Conservation (phyloP, 805 yeast species). For the Wickerhamiella qilinensis region DNA sequence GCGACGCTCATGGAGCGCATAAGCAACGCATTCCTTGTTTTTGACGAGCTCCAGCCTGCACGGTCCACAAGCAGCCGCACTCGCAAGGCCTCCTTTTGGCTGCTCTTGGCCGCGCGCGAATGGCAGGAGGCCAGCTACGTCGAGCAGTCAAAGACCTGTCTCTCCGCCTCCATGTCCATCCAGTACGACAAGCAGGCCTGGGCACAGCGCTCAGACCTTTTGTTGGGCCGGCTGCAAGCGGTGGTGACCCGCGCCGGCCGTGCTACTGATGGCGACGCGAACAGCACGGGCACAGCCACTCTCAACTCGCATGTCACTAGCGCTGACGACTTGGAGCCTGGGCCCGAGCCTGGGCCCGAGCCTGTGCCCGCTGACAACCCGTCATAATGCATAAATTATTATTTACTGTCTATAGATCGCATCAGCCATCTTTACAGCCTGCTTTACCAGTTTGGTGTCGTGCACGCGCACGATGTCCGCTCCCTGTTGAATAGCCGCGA, state of each 20-base stretch:
- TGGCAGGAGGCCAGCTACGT: slow-evolving; percentile 31
- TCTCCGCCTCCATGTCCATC: slow-evolving; percentile 4
- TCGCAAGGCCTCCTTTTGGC: slow-evolving; percentile 69
- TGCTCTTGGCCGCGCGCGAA: slow-evolving; percentile 54
- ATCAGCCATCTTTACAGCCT: slow-evolving; percentile 49
- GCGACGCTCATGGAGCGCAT: slow-evolving; percentile 38
- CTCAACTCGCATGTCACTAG: too few species aligned
- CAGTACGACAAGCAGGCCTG: slow-evolving; percentile 15
- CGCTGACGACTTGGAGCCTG: too few species aligned
- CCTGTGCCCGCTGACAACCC: too few species aligned
- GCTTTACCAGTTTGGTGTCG: slow-evolving; percentile 47
- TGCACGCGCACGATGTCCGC: slow-evolving; percentile 81
- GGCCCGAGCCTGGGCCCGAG: too few species aligned
- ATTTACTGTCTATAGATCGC: slow-evolving; percentile 34
- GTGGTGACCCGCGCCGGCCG: too few species aligned
- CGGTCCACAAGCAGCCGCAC: slow-evolving; percentile 29
- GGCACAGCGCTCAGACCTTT: slow-evolving; percentile 8
- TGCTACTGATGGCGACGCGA: too few species aligned
- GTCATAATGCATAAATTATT: neutral
- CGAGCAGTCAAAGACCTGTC: slow-evolving; percentile 19
- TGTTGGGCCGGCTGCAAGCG: slow-evolving; percentile 8
- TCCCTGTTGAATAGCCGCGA: slow-evolving; percentile 57
- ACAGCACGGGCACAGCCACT: too few species aligned
- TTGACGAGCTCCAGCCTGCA: slow-evolving; percentile 13
- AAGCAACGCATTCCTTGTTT: slow-evolving; percentile 32